phyloP scores from a whole-genome alignment of 768 basidiomycete species.

The Rubroboletus satanas region DNA sequence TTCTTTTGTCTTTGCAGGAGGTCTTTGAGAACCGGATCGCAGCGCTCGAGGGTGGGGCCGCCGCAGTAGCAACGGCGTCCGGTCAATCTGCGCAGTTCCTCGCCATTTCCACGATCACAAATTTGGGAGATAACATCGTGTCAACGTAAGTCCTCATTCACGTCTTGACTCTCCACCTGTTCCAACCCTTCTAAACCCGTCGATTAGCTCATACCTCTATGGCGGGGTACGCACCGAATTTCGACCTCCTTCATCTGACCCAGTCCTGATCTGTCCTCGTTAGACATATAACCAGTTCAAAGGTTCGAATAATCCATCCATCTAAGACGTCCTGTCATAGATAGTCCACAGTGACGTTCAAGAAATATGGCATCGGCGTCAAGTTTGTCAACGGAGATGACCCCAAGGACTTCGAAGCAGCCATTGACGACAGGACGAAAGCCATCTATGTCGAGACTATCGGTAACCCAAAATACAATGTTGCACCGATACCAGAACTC shows the following conservation, averaged over 20 bases:
- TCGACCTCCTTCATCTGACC: neutral
- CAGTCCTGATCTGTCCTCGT: neutral
- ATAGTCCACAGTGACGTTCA: constrained; percentile 42
- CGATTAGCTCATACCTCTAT: constrained; percentile 49
- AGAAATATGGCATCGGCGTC: constrained; percentile 50
- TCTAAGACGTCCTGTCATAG: neutral
- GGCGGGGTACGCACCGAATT: constrained; percentile 45
- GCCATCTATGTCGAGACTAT: constrained; percentile 59
- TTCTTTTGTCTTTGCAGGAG: constrained; percentile 34
- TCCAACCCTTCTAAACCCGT: neutral
- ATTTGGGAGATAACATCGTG: constrained; percentile 62
- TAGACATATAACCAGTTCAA: constrained; percentile 66
- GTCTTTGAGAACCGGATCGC: constrained; percentile 65
- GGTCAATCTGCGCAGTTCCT: constrained; percentile 65
- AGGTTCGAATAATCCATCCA: constrained; percentile 28
- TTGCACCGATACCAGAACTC: constrained; percentile 53
- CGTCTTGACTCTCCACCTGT: neutral
- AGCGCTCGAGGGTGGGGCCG: constrained; percentile 58
- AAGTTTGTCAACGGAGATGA: constrained; percentile 51
- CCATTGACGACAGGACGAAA: constrained; percentile 60
- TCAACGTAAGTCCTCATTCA: constrained; percentile 39
- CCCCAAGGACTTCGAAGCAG: constrained; percentile 44
- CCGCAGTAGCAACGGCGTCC: constrained; percentile 53
- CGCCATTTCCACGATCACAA: constrained; percentile 50
- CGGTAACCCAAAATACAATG: constrained; percentile 57